phyloP scores from a whole-genome alignment of 768 basidiomycete genomes.

The Candolleomyces aberdarensis region DNA sequence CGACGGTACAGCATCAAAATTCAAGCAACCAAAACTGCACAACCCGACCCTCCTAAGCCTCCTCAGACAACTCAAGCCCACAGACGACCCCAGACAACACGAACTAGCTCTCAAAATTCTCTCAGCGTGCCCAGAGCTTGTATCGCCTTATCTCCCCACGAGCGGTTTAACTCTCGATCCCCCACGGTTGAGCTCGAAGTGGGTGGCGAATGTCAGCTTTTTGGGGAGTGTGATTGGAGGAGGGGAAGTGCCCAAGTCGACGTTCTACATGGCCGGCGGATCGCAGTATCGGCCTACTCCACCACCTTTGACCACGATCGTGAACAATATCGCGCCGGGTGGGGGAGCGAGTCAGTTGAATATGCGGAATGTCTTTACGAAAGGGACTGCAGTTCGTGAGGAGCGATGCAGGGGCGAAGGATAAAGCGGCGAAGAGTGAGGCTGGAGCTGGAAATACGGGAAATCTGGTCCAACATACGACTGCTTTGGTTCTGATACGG shows the following conservation, averaged over 20 bases:
- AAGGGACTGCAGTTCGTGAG: constrained; percentile 64
- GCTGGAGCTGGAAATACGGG: constrained; percentile 23
- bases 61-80: constrained; percentile 74
- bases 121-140: constrained; percentile 81
- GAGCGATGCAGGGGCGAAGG: background rate
- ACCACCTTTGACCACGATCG: constrained; percentile 64
- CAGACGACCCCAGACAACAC: constrained; percentile 83
- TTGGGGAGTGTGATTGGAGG: constrained; percentile 70
- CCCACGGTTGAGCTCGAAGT: constrained; percentile 74
- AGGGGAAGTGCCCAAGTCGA: constrained; percentile 15
- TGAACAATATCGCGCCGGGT: constrained; percentile 75
- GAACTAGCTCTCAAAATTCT: constrained; percentile 81
- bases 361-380: constrained; percentile 72
- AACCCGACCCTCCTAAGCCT: constrained; percentile 84
- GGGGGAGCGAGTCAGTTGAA: constrained; percentile 45
- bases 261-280: constrained; percentile 11
- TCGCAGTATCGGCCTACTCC: constrained; percentile 64
- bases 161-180: constrained; percentile 77
- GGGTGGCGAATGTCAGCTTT: constrained; percentile 88
- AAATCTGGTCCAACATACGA: constrained; percentile 81
- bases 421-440: background rate
- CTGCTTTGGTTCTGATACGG: constrained; percentile 72
- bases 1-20: constrained; percentile 16
- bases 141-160: constrained; percentile 64
- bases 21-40: constrained; percentile 38